Evolutionary conservation across 2,329 filamentous ascomycete genomes (phyloP).

Genomic region (Diaporthe velutina): DNA sequence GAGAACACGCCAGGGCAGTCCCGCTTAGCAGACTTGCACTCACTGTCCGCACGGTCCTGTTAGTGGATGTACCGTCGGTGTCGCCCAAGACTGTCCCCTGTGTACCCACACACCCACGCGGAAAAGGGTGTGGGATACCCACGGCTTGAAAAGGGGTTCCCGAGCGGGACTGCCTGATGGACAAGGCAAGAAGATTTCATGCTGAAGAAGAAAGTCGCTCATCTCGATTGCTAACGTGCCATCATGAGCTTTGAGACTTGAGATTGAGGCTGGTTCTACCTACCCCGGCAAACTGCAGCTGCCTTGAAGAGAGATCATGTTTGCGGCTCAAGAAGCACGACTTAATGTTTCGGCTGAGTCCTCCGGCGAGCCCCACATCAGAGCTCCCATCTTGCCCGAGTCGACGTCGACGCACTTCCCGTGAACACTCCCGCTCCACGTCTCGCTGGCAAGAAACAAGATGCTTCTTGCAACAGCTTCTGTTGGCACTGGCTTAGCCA

Average conservation of each 20-base stretch:
- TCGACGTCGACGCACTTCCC: conserved; percentile 16
- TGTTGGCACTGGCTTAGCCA: neutral
- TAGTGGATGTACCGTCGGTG: neutral
- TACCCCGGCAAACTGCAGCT: no score
- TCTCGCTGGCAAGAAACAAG: conserved; percentile 15
- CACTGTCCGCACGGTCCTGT: neutral
- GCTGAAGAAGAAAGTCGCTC: neutral
- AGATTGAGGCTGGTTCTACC: neutral
- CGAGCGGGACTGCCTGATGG: neutral
- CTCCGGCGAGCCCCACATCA: conserved; percentile 10
- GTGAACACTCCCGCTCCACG: conserved; percentile 15
- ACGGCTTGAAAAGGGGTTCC: conserved; percentile 13
- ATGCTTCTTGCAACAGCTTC: conserved; percentile 22
- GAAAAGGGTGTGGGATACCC: neutral
- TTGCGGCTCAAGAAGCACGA: neutral
- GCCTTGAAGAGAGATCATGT: neutral
- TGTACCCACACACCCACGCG: neutral
- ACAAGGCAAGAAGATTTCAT: no score
- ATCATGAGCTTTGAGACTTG: neutral
- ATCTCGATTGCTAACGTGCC: no score
- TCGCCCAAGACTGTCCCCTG: neutral
- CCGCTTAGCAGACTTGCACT: conserved; percentile 12
- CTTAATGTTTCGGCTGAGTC: neutral
- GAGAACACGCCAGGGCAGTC: neutral
- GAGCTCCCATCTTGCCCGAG: conserved; percentile 20